Base-by-base conservation (phyloP, 257 asterid species). In the Lantana camara region DNA sequence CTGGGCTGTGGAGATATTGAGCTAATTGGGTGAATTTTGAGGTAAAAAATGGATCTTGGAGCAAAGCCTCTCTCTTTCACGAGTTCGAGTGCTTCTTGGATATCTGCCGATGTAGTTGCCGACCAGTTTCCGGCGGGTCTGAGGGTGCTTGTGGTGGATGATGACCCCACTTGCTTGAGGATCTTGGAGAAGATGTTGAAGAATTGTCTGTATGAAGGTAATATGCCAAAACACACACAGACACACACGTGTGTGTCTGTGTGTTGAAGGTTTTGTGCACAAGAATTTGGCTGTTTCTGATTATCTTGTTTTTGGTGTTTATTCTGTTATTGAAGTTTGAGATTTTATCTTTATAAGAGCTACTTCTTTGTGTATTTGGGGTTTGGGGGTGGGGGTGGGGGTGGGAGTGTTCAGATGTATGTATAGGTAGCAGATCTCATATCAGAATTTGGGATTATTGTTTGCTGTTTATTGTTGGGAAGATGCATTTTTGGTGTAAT, bases 101-200 rank as follows among this genome's bases (percentile, higher is more conserved):
- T 73, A 82, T 79, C 95, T 62, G 80, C 67, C 38, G 91, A 87
- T 55, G 99, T 50, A 7, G 91, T 79, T 72, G 38, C 91, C 35
- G 87, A 74, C 72, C 86, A 83, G 76, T 93, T 93, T 69, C 99
- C 99, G 74, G 95, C 79, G 13, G 97, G 97, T 42, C 83, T 93
- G 17, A 83, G 94, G 53, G 97, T 93, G 1, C 95, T 93, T 21
- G 90, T 93, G 29, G 99, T 90, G 48, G 99, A 94, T 70, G 98
- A 94, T 77, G 97, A 94, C 82, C 96, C 87, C 45, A 90, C 93
- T 61, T 90, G 99, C 47, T 83, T 94, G 29, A 80, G 60, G 86
- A 94, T 90, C 85, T 83, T 94, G 83, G 98, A 88, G 71, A 83
- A 86, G 84, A 94, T 94, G 98, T 95, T 90, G 0, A 77, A 63